Evolutionary conservation across 2,329 filamentous ascomycete genomes (phyloP).

Genomic region (Fusarium transvaalense): DNA sequence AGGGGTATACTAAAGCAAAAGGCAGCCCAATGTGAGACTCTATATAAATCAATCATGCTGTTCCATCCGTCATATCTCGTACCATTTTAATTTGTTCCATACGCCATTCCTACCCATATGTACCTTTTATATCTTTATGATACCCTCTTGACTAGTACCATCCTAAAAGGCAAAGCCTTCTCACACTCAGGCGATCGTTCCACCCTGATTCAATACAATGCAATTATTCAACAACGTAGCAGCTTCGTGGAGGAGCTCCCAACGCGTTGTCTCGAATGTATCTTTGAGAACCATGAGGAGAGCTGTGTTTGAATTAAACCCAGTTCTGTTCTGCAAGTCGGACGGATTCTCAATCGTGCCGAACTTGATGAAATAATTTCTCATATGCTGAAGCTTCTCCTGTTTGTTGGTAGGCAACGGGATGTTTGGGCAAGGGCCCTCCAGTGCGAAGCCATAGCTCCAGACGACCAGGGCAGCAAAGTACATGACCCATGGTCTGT

Average conservation of each 20-base stretch:
- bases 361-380: slow-evolving; percentile 78
- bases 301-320: slow-evolving; percentile 86
- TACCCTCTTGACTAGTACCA: not conserved
- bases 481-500: slow-evolving; percentile 95
- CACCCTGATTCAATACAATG: slow-evolving; percentile 63
- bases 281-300: slow-evolving; percentile 84
- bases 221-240: slow-evolving; percentile 84
- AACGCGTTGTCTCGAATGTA: slow-evolving; percentile 83
- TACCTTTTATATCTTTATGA: not conserved
- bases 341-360: slow-evolving; percentile 80
- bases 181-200: slow-evolving; percentile 40
- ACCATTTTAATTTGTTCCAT: slow-evolving; percentile 4
- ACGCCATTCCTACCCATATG: slow-evolving; percentile 25
- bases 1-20: slow-evolving; percentile 51
- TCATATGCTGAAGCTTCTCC: slow-evolving; percentile 82
- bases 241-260: slow-evolving; percentile 93
- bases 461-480: slow-evolving; percentile 93
- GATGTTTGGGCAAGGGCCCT: slow-evolving; percentile 75
- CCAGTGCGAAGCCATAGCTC: slow-evolving; percentile 92
- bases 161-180: not conserved
- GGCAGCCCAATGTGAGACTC: slow-evolving; percentile 35
- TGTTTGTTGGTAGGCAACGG: slow-evolving; percentile 68
- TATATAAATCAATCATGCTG: slow-evolving; percentile 34
- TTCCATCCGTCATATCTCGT: slow-evolving; percentile 29
- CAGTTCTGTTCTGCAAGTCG: slow-evolving; percentile 77